Conservation (phyloP, 495 filamentous ascomycete genomes). For the Penicillium steckii region DNA sequence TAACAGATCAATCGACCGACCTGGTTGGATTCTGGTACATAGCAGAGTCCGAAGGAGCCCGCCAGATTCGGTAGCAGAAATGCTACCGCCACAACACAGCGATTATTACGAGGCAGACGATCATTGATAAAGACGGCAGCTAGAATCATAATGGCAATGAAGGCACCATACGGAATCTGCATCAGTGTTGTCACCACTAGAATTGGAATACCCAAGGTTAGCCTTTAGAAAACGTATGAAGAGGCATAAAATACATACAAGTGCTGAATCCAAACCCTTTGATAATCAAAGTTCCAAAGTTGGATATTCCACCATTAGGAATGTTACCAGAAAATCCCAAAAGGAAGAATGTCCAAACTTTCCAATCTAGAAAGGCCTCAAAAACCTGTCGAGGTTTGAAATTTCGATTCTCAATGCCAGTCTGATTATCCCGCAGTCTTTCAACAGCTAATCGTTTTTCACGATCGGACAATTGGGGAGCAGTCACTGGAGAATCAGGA, state of each 20-base stretch:
- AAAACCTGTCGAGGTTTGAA: conserved; percentile 50
- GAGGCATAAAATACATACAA: conserved; percentile 23
- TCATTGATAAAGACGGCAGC: conserved; percentile 51
- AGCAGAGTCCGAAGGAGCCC: conserved; percentile 49
- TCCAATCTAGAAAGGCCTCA: conserved; percentile 48
- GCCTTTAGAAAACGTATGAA: not conserved
- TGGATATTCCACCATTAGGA: conserved; percentile 49
- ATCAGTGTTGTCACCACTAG: conserved; percentile 38
- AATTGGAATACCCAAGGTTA: too few relatives aligned
- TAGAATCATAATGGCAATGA: conserved; percentile 53
- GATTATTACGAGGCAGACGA: conserved; percentile 43
- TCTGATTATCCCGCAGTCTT: conserved; percentile 52
- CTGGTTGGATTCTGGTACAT: conserved; percentile 33
- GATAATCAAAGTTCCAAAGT: conserved; percentile 58
- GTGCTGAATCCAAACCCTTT: conserved; percentile 56
- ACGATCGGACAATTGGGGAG: conserved; percentile 32
- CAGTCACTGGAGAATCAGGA: conserved; percentile 49
- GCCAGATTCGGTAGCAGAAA: conserved; percentile 51
- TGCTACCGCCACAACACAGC: conserved; percentile 46
- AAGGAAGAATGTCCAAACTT: conserved; percentile 43
- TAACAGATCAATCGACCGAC: conserved; percentile 50
- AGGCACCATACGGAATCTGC: conserved; percentile 53
- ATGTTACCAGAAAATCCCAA: conserved; percentile 35
- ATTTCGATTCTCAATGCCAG: conserved; percentile 53
- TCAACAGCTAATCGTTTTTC: conserved; percentile 52